phyloP scores from a whole-genome alignment of 192 early-diverging fungal genomes.

The Phlyctochytrium arcticum region DNA sequence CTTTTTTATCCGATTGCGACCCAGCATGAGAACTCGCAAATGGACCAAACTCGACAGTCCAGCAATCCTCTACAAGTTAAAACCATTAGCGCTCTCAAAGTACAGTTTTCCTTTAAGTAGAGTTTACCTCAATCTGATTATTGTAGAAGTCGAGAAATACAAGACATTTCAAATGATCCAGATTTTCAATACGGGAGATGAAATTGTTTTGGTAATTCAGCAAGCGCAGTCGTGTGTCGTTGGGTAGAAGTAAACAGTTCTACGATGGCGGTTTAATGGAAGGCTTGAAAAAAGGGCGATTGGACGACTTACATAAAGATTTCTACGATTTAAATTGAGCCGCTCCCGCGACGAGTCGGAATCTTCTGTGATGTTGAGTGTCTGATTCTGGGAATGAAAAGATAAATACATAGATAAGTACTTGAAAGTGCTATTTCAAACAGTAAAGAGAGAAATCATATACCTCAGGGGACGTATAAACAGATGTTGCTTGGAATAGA shows the following conservation, averaged over 20 bases:
- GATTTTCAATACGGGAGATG: constrained; percentile 39
- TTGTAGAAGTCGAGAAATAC: constrained; percentile 56
- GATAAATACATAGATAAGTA: too few relatives aligned
- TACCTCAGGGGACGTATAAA: too few relatives aligned
- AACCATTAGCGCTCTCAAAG: background rate
- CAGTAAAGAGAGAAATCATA: too few relatives aligned
- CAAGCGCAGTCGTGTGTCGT: constrained; percentile 37
- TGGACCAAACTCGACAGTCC: constrained; percentile 33
- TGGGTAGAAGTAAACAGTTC: constrained; percentile 23
- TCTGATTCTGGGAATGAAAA: background rate
- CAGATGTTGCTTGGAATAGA: too few relatives aligned
- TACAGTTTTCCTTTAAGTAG: background rate
- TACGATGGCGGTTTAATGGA: background rate
- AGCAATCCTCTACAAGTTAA: constrained; percentile 14
- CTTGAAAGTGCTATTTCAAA: too few relatives aligned
- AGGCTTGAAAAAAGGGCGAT: background rate
- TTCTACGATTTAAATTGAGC: constrained; percentile 32
- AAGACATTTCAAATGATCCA: constrained; percentile 38
- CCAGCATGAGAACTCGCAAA: constrained; percentile 52
- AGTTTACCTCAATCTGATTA: constrained; percentile 38
- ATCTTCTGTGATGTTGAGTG: background rate
- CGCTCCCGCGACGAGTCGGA: constrained; percentile 10
- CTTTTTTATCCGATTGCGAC: constrained; percentile 39
- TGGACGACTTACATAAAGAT: constrained; percentile 19
- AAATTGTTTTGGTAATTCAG: constrained; percentile 52